Base-by-base conservation (phyloP, 2,329 filamentous ascomycete genomes). In the Exophiala lecanii-corni region DNA sequence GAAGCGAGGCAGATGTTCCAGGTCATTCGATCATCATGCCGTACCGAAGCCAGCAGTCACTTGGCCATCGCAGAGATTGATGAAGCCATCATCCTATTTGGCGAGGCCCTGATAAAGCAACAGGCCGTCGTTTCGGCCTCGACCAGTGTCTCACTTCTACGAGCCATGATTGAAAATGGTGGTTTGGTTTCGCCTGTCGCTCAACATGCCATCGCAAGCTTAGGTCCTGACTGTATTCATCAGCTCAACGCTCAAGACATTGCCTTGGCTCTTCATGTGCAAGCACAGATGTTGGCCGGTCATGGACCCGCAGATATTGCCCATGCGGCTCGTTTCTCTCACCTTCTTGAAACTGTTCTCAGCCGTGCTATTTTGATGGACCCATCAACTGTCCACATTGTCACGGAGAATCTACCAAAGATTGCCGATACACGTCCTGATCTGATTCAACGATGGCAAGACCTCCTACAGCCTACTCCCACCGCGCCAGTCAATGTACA, bases 1-100 rank as follows among this genome's bases (percentile, higher is more conserved):
- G 81, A 92, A 61, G 82, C 86, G 7, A 86, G 92, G 56, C 73
- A 81, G 59, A 94, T 95, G 86, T 94, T 96, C 64, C 73, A 82
- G 59, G 82, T 85, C 48, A 88, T 96, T 55, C 82, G 86, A 47
- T 76, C 79, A 44, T 71, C 76, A 16, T 73, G 75, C 38, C 60
- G 67, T 36, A 68, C 73, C 17, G 55, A 63, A 28, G 43, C 49
- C 23, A 44, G 65, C 28, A 68, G 67, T 51, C 65, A 68, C 44
- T 78, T 87, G 46, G 65, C 84, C 36, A 71, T 74, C 21, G 86
- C 92, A 56, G 86, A 94, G 66, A 82, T 96, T 48, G 89, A 94
- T 51, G 91, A 96, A 64, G 87, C 82, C 23, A 74, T 86, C 47
- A 83, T 92, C 49, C 85, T 82, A 48, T 72, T 82, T 50, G 76